Base-by-base conservation (phyloP, 2,329 filamentous ascomycete species). In the Grosmannia clavigera region DNA sequence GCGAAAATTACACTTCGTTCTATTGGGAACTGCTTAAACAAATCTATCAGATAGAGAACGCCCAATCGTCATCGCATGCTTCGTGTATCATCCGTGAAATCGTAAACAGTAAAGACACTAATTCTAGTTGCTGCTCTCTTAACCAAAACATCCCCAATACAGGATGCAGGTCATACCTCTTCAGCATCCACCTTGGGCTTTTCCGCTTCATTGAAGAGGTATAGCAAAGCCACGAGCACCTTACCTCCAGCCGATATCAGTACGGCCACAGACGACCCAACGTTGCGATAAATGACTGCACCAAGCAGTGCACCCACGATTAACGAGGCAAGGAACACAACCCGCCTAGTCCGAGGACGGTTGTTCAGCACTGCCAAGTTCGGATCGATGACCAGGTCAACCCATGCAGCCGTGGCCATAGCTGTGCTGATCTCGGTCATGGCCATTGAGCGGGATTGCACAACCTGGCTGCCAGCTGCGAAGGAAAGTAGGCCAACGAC, bases 381-480 rank as follows among this genome's bases (percentile, higher is more conserved):
- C 35, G 74, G 73, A 66, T 85, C 82, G 59, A 83, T 79, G 58
- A 83, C 68, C 59, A 84, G 66, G 65, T 85, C 82, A 1, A 85
- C 73, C 76, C 80, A 85, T 1, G 82, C 82, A 0, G 82, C 81
- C 5, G 82, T 85, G 0, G 81, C 82, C 81, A 85, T 85, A 31
- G 82, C 81, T 0, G 83, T 85, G 61, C 76, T 82, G 65, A 85
- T 84, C 68, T 86, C 82, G 0, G 79, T 79, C 70, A 84, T 78
- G 54, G 74, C 70, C 60, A 85, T 67, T 48, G 76, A 75, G 29
- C 82, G 73, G 2, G 76, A 76, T 71, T 81, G 77, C 3, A 82
- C 81, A 0, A 86, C 81, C 67, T 85, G 82, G 55, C 76, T 79
- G 0, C 82, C 82, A 0, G 80, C 75, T 0, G 81, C 76, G 56